phyloP scores from a whole-genome alignment of 2,329 filamentous ascomycete species.

The Pseudogymnoascus pannorum region DNA sequence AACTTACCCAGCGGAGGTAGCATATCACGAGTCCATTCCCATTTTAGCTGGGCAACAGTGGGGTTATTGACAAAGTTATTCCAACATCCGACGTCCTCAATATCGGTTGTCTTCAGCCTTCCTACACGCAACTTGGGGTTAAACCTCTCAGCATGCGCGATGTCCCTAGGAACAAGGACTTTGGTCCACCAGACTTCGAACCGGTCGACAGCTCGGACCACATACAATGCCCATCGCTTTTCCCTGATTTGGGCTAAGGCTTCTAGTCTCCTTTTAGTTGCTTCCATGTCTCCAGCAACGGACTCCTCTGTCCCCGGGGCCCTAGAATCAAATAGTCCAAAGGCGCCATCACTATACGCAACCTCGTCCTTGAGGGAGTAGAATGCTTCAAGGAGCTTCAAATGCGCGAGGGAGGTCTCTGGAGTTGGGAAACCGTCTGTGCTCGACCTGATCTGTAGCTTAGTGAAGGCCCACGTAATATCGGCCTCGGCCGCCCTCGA shows the following conservation, averaged over 20 bases:
- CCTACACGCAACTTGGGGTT: too few species aligned
- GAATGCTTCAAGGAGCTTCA: conserved; percentile 64
- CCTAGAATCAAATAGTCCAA: conserved; percentile 48
- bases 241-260: conserved; percentile 52
- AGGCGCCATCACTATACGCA: conserved; percentile 59
- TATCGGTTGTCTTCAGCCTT: too few species aligned
- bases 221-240: conserved; percentile 66
- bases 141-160: too few species aligned
- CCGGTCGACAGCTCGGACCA: conserved; percentile 59
- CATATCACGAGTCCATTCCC: conserved; percentile 33
- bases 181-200: conserved; percentile 58
- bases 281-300: conserved; percentile 22
- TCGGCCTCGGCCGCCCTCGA: too few species aligned
- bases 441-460: too few species aligned
- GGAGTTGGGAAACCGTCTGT: conserved; percentile 52
- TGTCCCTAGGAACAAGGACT: conserved; percentile 25
- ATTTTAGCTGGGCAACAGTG: not conserved
- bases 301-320: not conserved
- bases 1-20: conserved; percentile 60
- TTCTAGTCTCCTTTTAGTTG: conserved; percentile 32
- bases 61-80: conserved; percentile 15
- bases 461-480: too few species aligned
- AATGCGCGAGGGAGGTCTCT: too few species aligned
- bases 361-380: conserved; percentile 60
- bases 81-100: too few species aligned